A percentile compares a stretch with the other conserved stretches of the same genome.
phyloP scores from a whole-genome alignment of 139 green algal genomes.

The Chlamydomonas sphaeroides region DNA sequence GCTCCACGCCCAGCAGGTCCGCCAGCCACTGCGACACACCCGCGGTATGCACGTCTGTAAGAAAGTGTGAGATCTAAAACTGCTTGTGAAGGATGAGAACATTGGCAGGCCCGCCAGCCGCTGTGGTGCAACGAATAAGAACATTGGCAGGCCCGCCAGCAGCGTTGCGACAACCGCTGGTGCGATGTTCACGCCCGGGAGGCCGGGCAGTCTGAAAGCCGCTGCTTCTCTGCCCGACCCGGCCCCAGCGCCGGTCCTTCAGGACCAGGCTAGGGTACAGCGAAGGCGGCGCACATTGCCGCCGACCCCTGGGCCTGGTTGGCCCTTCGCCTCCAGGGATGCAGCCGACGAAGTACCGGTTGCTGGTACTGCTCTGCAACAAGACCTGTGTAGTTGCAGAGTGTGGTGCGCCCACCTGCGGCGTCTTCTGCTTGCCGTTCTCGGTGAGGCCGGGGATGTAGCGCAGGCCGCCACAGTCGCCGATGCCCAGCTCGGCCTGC shows the following conservation, averaged over 20 bases:
- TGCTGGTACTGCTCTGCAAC: no score
- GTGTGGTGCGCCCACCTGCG: background rate
- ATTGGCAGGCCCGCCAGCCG: background rate
- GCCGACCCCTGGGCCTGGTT: no score
- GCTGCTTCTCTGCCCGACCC: no score
- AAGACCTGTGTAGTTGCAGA: no score
- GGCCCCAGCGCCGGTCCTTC: no score
- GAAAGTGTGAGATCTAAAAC: background rate
- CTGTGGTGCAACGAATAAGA: background rate
- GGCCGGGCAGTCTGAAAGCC: no score
- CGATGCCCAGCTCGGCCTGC: conserved; percentile 82
- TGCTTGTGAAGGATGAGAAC: background rate
- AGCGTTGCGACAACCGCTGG: background rate
- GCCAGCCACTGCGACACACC: conserved; percentile 60
- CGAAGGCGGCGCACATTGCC: no score
- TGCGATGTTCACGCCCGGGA: no score
- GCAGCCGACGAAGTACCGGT: no score
- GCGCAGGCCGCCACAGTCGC: conserved; percentile 78
- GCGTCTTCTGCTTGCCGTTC: conserved; percentile 46
- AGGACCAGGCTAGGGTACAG: no score
- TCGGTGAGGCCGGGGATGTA: conserved; percentile 63
- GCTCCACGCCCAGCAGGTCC: conserved; percentile 64
- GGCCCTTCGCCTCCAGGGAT: no score
- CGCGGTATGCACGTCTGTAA: background rate
- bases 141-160: background rate